Base-by-base conservation (phyloP, 1,284 basidiomycete genomes). In the Boletellus sp. region DNA sequence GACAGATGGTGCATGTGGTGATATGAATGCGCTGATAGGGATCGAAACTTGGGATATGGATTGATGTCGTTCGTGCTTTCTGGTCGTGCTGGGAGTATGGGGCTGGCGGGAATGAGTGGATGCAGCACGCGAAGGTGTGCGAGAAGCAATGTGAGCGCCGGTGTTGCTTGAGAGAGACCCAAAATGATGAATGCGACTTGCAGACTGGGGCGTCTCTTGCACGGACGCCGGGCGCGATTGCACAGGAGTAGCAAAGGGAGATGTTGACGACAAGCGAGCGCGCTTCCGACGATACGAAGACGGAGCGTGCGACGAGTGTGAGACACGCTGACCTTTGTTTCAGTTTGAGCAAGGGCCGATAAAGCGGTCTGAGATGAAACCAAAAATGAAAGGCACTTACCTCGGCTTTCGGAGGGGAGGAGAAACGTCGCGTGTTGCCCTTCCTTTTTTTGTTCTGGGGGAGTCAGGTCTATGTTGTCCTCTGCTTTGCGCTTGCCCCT, bases 1-100 rank as follows among this genome's bases (percentile, higher is more conserved):
- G 45, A 90, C 60, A 4, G 85, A 88, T 3, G 86, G 87, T 22
- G 85, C 85, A 61, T 86, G 87, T 0, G 88, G 87, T 12, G 84
- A 82, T 40, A 90, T 74, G 54, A 89, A 73, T 6, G 87, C 87
- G 47, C 83, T 85, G 49, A 90, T 78, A 7, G 87, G 87, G 36
- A 90, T 87, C n/a, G 87, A 89, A 18, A 73, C 67, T 60, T 80
- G 78, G 13, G 83, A 85, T 52, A 81, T 68, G 61, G 81, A 81
- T 42, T 71, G 73, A 48, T 74, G 71, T 22, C 78, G 75, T 35
- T 74, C 67, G 39, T 71, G 71, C 32, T 55, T 68, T 52, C 49
- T 50, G 40, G 46, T 55, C 3, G 63, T 58, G 26, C 53, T 59
- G 15, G 60, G 61, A 52, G 67, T 66, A 15, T 54, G 58, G 59